Conservation (phyloP, 2,329 filamentous ascomycete species). For the Aspergillus aculeatus region DNA sequence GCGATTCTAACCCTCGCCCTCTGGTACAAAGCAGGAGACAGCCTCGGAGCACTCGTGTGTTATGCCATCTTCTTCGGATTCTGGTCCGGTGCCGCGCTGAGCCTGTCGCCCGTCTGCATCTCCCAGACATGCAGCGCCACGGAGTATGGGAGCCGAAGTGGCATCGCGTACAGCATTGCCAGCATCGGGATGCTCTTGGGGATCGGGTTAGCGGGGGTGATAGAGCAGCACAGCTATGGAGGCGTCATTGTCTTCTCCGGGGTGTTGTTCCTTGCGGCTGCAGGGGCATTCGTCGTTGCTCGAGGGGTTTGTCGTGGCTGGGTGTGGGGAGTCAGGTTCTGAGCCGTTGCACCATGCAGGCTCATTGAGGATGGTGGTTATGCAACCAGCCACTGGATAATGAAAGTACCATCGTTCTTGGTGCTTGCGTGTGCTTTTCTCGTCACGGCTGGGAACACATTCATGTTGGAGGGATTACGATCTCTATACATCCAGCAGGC, state of each 20-base stretch:
- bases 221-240: not conserved
- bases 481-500: no score
- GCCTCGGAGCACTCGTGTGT: not conserved
- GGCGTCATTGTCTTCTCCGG: conserved; percentile 4
- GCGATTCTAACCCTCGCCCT: not conserved
- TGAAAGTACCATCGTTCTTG: not conserved
- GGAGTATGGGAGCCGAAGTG: not conserved
- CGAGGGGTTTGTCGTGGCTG: conserved; percentile 2
- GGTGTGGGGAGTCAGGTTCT: not conserved
- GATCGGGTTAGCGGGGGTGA: not conserved
- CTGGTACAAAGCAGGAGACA: conserved; percentile 1
- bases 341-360: not conserved
- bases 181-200: conserved; percentile 2
- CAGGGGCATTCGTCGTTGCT: not conserved
- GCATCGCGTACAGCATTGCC: conserved; percentile 3
- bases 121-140: not conserved
- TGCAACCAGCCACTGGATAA: not conserved
- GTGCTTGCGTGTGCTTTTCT: not conserved
- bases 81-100: conserved; percentile 4
- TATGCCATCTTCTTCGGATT: conserved; percentile 4
- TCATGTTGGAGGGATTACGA: no score
- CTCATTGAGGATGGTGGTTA: no score
- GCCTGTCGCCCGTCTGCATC: conserved; percentile 4
- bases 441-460: no score
- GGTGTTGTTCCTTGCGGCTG: conserved; percentile 4